A percentile compares a stretch with the other conserved stretches of the same genome.
These are phyloP conservation scores for Euptelea pleiosperma DNA, from an alignment of 164 flowering plant species.

Conservation along the genomic window DNA sequence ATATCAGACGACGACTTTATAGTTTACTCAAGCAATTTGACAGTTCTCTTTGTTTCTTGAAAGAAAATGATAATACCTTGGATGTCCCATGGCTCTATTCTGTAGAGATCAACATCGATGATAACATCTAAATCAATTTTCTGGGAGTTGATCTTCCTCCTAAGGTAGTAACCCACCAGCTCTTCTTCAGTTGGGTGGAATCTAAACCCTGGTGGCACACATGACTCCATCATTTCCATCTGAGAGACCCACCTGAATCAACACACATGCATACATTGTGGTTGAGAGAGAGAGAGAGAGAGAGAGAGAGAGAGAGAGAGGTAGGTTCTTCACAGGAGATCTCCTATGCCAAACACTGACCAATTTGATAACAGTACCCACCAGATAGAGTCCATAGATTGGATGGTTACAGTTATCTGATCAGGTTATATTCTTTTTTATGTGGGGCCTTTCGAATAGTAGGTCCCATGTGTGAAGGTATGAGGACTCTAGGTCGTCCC, in stretches of 20 bases:
- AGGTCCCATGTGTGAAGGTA: too few relatives aligned
- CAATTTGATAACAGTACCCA: too few relatives aligned
- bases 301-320: background rate
- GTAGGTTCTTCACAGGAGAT: background rate
- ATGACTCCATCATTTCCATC: slow-evolving; percentile 44
- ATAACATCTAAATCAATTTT: slow-evolving; percentile 71
- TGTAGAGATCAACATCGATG: slow-evolving; percentile 72
- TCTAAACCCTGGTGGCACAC: slow-evolving; percentile 83
- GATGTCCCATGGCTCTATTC: slow-evolving; percentile 87
- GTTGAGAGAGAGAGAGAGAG: background rate
- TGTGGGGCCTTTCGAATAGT: too few relatives aligned
- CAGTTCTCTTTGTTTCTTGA: background rate
- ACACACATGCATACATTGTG: background rate
- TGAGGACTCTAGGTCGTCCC: too few relatives aligned
- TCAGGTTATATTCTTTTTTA: too few relatives aligned
- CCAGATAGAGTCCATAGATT: too few relatives aligned
- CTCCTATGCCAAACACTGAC: background rate
- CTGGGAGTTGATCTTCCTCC: slow-evolving; percentile 49
- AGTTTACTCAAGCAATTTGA: too few relatives aligned
- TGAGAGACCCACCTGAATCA: slow-evolving; percentile 11
- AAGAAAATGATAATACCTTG: slow-evolving; percentile 43
- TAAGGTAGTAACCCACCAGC: slow-evolving; percentile 76
- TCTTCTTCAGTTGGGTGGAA: slow-evolving; percentile 94
- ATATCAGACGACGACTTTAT: background rate
- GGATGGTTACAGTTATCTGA: too few relatives aligned